Evolutionary conservation across 2,329 filamentous ascomycete species (phyloP), one percentile per base, ranked within the genome.

Genomic region (Monilinia vaccinii-corymbosi): DNA sequence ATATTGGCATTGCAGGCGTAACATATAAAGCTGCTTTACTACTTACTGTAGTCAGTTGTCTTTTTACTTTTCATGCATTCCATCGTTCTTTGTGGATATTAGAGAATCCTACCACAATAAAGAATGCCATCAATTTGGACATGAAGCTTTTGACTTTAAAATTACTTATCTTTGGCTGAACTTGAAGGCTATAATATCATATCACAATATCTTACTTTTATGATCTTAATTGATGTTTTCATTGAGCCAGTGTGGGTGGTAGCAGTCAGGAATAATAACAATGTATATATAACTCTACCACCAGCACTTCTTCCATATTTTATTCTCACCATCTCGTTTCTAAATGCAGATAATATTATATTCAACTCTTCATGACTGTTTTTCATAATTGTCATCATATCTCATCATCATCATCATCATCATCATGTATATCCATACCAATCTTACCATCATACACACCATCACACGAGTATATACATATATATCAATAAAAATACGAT

Each of bases 1-100:
- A 56, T 38, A 56, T 42, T 56, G 51, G 58, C 58, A 60, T 60
- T 60, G 58, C 49, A 60, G 58, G 58, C 58, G 58, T 34, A 53
- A 57, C 55, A 31, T 40, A 21, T 11, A 18, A 42, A 42, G 47
- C 56, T 59, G 16, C 31, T 59, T 46, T 45, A 34, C 21, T 53
- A 21, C 48, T 53, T 32, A n/a, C n/a, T 25, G 32, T 18, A 31
- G 47, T 14, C 8, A 21, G n/a, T 36, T 44, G 8, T 36, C 31
- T 51, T 28, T 28, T 23, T 52, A 16, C n/a, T 47, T 25, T 47
- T 9, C 28, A 56, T 52, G 21, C n/a, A 25, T 25, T 47, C 14
- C 28, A 56, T 45, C n/a, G n/a, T 36, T 21, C 14, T 56, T 52
- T 36, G 45, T 58, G 56, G 36, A 36, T 23, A 44, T 31, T 50